Conservation (phyloP, 129 eudicot species). For the Kitagawia praeruptora region DNA sequence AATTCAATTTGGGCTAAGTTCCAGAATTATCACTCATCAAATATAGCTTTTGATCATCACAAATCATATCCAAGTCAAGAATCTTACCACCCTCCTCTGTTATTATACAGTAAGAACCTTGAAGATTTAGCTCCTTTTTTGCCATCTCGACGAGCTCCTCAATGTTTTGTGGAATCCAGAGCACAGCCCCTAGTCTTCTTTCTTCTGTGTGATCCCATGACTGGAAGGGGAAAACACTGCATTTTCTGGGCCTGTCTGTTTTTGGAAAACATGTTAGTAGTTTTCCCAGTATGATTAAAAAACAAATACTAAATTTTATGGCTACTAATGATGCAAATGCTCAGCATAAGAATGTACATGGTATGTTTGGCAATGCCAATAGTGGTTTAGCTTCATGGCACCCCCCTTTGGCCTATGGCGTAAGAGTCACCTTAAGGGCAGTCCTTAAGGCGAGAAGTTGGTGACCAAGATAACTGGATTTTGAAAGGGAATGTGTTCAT, state of each 20-base stretch:
- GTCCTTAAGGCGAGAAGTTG: not conserved
- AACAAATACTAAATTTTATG: not conserved
- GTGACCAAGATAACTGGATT: not conserved
- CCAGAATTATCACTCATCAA: conserved; percentile 11
- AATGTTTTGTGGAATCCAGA: conserved; percentile 37
- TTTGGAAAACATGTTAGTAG: not conserved
- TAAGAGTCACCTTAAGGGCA: not conserved
- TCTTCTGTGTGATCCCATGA: conserved; percentile 28
- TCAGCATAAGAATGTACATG: not conserved
- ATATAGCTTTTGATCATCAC: conserved; percentile 21
- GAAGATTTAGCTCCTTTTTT: conserved; percentile 14
- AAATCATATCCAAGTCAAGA: conserved; percentile 18
- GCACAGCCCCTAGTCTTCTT: conserved; percentile 29
- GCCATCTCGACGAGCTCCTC: conserved; percentile 38
- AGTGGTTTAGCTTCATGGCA: too few species aligned
- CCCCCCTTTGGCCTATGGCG: not conserved
- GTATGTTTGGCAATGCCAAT: not conserved
- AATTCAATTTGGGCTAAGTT: not conserved
- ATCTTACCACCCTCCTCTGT: conserved; percentile 22
- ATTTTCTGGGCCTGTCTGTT: conserved; percentile 28
- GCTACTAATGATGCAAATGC: not conserved
- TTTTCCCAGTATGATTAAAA: not conserved
- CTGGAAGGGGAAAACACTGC: conserved; percentile 32
- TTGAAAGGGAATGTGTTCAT: not conserved
- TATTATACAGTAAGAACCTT: conserved; percentile 4